Conservation (phyloP, 352 stramenopile species). For the Phytophthora sp. region DNA sequence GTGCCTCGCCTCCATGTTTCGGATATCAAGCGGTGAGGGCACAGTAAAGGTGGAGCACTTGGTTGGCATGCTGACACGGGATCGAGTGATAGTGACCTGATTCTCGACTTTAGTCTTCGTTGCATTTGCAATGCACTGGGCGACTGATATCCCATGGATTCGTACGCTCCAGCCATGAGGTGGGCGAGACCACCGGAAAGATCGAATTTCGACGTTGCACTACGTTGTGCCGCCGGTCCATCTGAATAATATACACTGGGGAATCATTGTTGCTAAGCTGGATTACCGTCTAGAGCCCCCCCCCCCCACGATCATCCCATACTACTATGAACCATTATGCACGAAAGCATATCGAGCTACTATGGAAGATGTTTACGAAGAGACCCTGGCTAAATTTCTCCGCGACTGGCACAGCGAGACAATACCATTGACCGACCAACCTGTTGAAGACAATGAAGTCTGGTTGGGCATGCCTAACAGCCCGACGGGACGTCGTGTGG, state of each 20-base stretch:
- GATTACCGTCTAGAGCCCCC: neutral
- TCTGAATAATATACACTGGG: neutral
- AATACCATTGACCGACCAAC: neutral
- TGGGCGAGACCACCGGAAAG: neutral
- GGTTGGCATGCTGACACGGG: neutral
- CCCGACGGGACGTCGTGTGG: slow-evolving; percentile 11
- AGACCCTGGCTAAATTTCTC: neutral
- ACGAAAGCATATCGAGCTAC: neutral
- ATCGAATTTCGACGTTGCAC: neutral
- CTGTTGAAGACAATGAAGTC: neutral
- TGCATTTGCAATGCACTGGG: neutral
- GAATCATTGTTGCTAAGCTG: neutral
- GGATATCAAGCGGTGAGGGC: too few relatives aligned
- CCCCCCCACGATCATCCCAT: neutral
- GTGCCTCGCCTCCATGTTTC: too few relatives aligned
- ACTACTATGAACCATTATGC: neutral
- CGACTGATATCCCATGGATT: neutral
- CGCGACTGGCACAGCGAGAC: neutral
- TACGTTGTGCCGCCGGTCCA: neutral
- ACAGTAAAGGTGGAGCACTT: neutral
- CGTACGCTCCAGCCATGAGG: neutral
- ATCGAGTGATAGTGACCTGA: neutral
- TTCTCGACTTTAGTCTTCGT: neutral
- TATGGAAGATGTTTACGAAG: neutral
- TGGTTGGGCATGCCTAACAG: neutral